Percentiles rank a stretch among this genome's conserved stretches.
Conservation (phyloP, 2,329 filamentous ascomycete species). For the Xylaria digitata region DNA sequence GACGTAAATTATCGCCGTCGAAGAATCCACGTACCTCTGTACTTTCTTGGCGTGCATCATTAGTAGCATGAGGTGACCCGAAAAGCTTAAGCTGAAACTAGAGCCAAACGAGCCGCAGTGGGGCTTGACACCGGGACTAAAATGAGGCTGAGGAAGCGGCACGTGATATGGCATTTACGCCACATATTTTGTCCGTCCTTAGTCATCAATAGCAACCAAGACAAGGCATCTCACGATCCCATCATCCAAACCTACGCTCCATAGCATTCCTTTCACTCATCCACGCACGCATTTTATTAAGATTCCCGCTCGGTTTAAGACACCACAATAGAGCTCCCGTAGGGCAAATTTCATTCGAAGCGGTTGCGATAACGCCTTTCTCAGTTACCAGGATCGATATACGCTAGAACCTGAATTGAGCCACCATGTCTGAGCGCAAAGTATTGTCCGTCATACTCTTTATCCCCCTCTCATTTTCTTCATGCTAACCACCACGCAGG, state of each 20-base stretch:
- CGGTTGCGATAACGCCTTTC: not conserved
- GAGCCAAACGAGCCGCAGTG: conserved; percentile 19
- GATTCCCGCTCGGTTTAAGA: not conserved
- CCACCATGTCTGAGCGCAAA: conserved; percentile 58
- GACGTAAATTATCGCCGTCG: conserved; percentile 23
- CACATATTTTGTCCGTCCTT: conserved; percentile 14
- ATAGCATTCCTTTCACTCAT: not conserved
- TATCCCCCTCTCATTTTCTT: conserved; percentile 11
- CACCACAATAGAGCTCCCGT: not conserved
- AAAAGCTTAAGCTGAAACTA: not conserved
- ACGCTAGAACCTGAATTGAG: conserved; percentile 24
- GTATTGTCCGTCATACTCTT: conserved; percentile 49
- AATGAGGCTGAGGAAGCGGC: conserved; percentile 28
- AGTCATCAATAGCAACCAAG: conserved; percentile 16
- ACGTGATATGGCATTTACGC: conserved; percentile 28
- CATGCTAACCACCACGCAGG: conserved; percentile 39
- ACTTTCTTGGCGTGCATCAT: conserved; percentile 25
- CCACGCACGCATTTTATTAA: not conserved
- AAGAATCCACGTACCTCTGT: not conserved
- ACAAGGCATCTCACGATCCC: conserved; percentile 13
- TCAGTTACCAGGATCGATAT: not conserved
- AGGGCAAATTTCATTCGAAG: not conserved
- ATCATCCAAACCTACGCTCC: not conserved
- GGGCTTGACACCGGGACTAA: conserved; percentile 11
- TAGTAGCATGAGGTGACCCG: not conserved